phyloP scores from a whole-genome alignment of 2,329 filamentous ascomycete species.

The Pseudofabraea citricarpa region DNA sequence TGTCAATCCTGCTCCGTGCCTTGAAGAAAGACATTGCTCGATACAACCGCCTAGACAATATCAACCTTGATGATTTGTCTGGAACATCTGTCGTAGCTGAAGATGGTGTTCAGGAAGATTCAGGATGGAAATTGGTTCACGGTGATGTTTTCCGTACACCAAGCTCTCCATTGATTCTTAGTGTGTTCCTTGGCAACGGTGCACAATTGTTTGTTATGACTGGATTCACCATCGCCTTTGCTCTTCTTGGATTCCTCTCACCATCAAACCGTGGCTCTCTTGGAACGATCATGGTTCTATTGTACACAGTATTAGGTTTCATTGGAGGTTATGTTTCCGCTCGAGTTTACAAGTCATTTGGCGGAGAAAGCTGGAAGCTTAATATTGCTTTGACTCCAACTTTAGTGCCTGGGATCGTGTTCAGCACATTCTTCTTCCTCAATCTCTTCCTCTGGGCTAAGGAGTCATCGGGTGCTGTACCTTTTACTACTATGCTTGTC shows the following conservation, averaged over 20 bases:
- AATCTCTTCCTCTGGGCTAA: slow-evolving; percentile 97
- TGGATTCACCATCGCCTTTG: slow-evolving; percentile 88
- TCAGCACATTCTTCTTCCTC: slow-evolving; percentile 83
- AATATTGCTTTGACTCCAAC: slow-evolving; percentile 87
- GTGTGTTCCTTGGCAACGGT: slow-evolving; percentile 86
- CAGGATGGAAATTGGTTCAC: slow-evolving; percentile 97
- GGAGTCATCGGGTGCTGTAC: slow-evolving; percentile 86
- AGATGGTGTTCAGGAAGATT: slow-evolving; percentile 94
- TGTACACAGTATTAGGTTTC: slow-evolving; percentile 90
- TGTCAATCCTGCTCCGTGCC: slow-evolving; percentile 84
- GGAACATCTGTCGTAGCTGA: slow-evolving; percentile 72
- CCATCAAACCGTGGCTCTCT: slow-evolving; percentile 93
- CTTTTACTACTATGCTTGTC: slow-evolving; percentile 94
- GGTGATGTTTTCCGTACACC: slow-evolving; percentile 95
- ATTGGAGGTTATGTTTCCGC: slow-evolving; percentile 88
- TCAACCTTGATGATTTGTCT: slow-evolving; percentile 83
- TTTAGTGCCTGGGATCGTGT: slow-evolving; percentile 81
- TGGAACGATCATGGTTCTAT: slow-evolving; percentile 85
- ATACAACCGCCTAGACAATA: slow-evolving; percentile 91
- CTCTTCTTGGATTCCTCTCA: slow-evolving; percentile 88
- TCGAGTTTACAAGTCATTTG: slow-evolving; percentile 89
- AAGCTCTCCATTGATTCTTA: slow-evolving; percentile 75
- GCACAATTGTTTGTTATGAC: slow-evolving; percentile 98
- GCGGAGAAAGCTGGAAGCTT: slow-evolving; percentile 89
- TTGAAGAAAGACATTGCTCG: slow-evolving; percentile 92